Percentiles rank a stretch among this genome's conserved stretches.
Conservation (phyloP, 345 rosid genomes). For the Hibiscus tridactylites region DNA sequence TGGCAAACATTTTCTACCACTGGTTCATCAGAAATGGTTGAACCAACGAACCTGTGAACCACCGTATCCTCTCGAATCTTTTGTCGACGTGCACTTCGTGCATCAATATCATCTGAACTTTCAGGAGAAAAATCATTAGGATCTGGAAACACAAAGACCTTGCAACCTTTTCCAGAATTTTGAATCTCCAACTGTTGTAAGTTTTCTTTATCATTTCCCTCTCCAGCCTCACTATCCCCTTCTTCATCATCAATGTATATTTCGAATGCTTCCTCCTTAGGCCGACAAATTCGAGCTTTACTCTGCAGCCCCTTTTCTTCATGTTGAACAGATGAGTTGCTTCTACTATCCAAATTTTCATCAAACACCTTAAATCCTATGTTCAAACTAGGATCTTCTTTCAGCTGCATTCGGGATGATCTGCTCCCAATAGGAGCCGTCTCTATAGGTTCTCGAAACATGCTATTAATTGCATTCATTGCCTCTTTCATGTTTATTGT, state of each 20-base stretch:
- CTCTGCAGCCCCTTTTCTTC: conserved; percentile 23
- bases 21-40: conserved; percentile 65
- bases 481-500: conserved; percentile 87
- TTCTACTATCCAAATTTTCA: conserved; percentile 29
- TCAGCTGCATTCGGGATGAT: conserved; percentile 26
- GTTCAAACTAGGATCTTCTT: conserved; percentile 29
- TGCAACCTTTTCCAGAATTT: conserved; percentile 13
- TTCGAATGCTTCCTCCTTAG: conserved; percentile 37
- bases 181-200: conserved; percentile 17
- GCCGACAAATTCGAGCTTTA: conserved; percentile 20
- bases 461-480: conserved; percentile 65
- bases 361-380: conserved; percentile 50
- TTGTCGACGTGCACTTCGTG: conserved; percentile 30
- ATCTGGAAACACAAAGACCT: conserved; percentile 47
- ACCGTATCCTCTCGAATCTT: conserved; percentile 82
- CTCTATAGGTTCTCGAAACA: conserved; percentile 84
- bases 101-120: conserved; percentile 34
- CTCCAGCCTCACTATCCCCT: conserved; percentile 28
- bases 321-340: conserved; percentile 8
- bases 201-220: conserved; percentile 21
- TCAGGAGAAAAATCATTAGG: conserved; percentile 60
- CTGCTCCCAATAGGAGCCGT: conserved; percentile 41
- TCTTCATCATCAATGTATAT: conserved; percentile 66
- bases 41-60: conserved; percentile 74
- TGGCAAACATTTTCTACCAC: conserved; percentile 87